phyloP scores from a whole-genome alignment of 768 basidiomycete species.

The Amanita jacksonii region DNA sequence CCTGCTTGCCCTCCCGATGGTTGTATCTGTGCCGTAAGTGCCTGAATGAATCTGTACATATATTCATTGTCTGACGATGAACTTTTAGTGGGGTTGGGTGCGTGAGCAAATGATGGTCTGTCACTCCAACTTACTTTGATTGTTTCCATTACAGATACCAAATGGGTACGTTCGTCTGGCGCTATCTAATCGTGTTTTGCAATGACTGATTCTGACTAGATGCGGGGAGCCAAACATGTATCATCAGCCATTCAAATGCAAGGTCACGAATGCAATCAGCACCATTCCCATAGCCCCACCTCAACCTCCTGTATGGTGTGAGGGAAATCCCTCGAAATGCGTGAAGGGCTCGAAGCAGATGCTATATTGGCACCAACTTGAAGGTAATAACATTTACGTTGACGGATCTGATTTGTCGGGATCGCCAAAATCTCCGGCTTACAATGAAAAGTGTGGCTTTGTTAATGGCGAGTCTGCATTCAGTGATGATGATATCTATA shows the following conservation, averaged over 20 bases:
- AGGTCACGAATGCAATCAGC: conserved; percentile 33
- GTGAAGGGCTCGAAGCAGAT: conserved; percentile 44
- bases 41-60: no score
- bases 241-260: conserved; percentile 35
- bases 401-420: conserved; percentile 30
- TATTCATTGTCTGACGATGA: no score
- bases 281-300: conserved; percentile 29
- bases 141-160: conserved; percentile 20
- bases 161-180: conserved; percentile 24
- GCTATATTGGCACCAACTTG: conserved; percentile 42
- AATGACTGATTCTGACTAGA: conserved; percentile 14
- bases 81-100: conserved; percentile 44
- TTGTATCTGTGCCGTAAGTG: conserved; percentile 42
- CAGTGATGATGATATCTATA: background rate
- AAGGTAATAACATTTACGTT: conserved; percentile 39
- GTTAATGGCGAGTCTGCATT: conserved; percentile 28
- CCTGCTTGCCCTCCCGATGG: conserved; percentile 41
- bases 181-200: background rate
- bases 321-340: conserved; percentile 32
- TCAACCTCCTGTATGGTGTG: conserved; percentile 44
- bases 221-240: conserved; percentile 50
- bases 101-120: conserved; percentile 7
- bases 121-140: background rate
- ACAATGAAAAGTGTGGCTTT: conserved; percentile 41
- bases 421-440: conserved; percentile 33